Percentiles rank a stretch among this genome's conserved stretches.
Evolutionary conservation across 352 stramenopile genomes (phyloP).

Genomic region (Phytophthora colocasiae): DNA sequence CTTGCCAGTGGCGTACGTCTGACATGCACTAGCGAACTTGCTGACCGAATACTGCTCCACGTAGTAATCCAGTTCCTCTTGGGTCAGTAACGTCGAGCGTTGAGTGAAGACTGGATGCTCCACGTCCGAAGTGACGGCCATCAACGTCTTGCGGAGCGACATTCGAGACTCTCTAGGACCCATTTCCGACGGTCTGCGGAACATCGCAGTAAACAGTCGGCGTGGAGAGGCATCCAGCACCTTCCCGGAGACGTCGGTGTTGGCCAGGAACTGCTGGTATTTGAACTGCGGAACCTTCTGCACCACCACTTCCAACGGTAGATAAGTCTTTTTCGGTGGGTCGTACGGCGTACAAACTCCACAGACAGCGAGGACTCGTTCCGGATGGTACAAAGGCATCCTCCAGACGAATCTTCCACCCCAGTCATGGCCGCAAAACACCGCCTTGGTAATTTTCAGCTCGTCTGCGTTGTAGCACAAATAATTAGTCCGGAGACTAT

Average conservation of each 20-base stretch:
- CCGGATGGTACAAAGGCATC: slow-evolving; percentile 63
- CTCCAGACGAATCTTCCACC: slow-evolving; percentile 57
- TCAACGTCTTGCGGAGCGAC: slow-evolving; percentile 41
- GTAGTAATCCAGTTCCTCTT: slow-evolving; percentile 61
- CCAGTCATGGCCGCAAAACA: slow-evolving; percentile 79
- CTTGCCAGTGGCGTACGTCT: slow-evolving; percentile 49
- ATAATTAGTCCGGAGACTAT: neutral
- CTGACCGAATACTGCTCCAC: slow-evolving; percentile 44
- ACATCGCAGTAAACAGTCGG: slow-evolving; percentile 48
- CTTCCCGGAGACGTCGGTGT: slow-evolving; percentile 40
- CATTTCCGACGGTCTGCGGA: slow-evolving; percentile 42
- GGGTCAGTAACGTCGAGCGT: slow-evolving; percentile 44
- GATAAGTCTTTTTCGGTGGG: slow-evolving; percentile 39
- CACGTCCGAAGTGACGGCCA: slow-evolving; percentile 31
- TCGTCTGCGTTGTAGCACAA: slow-evolving; percentile 35
- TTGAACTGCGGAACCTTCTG: slow-evolving; percentile 46
- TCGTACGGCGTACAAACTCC: slow-evolving; percentile 68
- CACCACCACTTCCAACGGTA: slow-evolving; percentile 40
- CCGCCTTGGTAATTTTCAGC: slow-evolving; percentile 53
- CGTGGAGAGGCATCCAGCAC: slow-evolving; percentile 43
- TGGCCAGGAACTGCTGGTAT: slow-evolving; percentile 52
- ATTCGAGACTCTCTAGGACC: slow-evolving; percentile 7
- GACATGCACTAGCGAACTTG: slow-evolving; percentile 46
- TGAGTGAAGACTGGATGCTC: slow-evolving; percentile 44
- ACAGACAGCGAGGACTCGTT: slow-evolving; percentile 59